A percentile compares a stretch with the other conserved stretches of the same genome.
Conservation (phyloP, 2,329 filamentous ascomycete species). For the Pseudogymnoascus sp. region DNA sequence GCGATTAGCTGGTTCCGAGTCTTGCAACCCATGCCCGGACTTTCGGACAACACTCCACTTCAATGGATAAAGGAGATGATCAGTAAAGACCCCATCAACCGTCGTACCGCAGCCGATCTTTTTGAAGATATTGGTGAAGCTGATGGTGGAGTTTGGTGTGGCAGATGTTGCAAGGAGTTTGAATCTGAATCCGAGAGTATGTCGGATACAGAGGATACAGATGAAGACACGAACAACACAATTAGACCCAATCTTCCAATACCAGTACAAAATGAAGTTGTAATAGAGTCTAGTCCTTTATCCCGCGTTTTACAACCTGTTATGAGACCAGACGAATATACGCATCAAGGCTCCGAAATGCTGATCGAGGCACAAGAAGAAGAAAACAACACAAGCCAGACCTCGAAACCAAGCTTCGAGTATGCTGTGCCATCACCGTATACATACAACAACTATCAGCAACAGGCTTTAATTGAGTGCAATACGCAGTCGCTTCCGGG, state of each 20-base stretch:
- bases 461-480: background rate
- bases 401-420: background rate
- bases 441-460: background rate
- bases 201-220: background rate
- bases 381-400: background rate
- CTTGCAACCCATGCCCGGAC: background rate
- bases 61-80: slow-evolving; percentile 14
- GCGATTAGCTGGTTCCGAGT: slow-evolving; percentile 3
- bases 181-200: background rate
- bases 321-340: background rate
- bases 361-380: background rate
- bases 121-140: slow-evolving; percentile 6
- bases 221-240: slow-evolving; percentile 6
- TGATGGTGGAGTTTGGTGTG: slow-evolving; percentile 3
- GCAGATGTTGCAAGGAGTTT: background rate
- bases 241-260: background rate
- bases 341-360: background rate
- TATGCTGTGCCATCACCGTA: background rate
- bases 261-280: slow-evolving; percentile 7
- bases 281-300: slow-evolving; percentile 12
- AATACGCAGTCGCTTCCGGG: background rate
- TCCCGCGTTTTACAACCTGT: slow-evolving; percentile 1
- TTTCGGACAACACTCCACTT: slow-evolving; percentile 11
- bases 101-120: slow-evolving; percentile 10
- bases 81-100: slow-evolving; percentile 4